Percentiles rank a stretch among this genome's conserved stretches.
These are phyloP conservation scores for Aspergillus olivimuriae DNA, from an alignment of 495 filamentous ascomycete genomes.

Conservation along the genomic window DNA sequence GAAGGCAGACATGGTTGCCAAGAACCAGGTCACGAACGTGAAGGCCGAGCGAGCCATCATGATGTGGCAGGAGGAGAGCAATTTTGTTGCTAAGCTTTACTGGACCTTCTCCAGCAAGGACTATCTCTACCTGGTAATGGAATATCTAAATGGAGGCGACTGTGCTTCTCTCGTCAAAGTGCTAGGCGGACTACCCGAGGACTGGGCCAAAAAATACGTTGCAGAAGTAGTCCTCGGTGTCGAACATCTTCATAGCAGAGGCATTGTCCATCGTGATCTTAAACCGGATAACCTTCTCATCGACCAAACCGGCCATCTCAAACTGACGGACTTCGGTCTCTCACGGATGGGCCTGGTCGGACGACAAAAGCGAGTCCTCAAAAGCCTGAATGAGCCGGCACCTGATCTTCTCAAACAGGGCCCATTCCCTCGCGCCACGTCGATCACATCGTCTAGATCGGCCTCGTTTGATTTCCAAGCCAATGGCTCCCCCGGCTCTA, in stretches of 20 bases:
- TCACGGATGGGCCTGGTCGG: conserved; percentile 97
- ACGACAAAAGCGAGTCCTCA: conserved; percentile 86
- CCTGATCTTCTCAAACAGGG: conserved; percentile 91
- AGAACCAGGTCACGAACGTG: conserved; percentile 98
- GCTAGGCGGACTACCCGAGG: conserved; percentile 82
- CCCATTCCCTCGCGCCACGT: conserved; percentile 77
- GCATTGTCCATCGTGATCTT: conserved; percentile 92
- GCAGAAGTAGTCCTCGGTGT: conserved; percentile 93
- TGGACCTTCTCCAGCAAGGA: conserved; percentile 99
- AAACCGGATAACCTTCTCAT: conserved; percentile 98
- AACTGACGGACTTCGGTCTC: conserved; percentile 94
- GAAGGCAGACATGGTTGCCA: conserved; percentile 99
- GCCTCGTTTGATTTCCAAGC: conserved; percentile 89
- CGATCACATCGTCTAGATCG: conserved; percentile 88
- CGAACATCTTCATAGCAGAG: conserved; percentile 87
- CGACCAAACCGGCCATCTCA: conserved; percentile 92
- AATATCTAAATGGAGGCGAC: conserved; percentile 96
- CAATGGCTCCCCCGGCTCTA: conserved; percentile 68
- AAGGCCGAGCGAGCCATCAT: conserved; percentile 99
- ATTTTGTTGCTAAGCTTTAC: conserved; percentile 97
- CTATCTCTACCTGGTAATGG: conserved; percentile 98
- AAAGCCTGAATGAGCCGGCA: conserved; percentile 70
- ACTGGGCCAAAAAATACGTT: conserved; percentile 96
- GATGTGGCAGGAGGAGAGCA: conserved; percentile 99
- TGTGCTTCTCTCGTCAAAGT: conserved; percentile 95